These are phyloP conservation scores for Sporothrix pseudoabietina DNA, from an alignment of 2,329 filamentous ascomycete genomes.

Conservation along the genomic window DNA sequence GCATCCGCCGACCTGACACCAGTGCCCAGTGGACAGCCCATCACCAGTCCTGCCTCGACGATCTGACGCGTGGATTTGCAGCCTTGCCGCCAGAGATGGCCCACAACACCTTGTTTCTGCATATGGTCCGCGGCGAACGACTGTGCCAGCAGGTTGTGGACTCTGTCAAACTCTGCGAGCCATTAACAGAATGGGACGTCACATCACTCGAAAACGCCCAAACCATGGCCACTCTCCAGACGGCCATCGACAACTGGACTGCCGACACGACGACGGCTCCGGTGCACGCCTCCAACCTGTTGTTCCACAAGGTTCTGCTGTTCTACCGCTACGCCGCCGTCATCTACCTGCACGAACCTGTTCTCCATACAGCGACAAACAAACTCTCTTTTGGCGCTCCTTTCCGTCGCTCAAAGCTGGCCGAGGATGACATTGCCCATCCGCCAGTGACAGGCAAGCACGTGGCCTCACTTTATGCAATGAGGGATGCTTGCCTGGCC, in stretches of 20 bases:
- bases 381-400: constrained; percentile 24
- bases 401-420: constrained; percentile 9
- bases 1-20: constrained; percentile 2
- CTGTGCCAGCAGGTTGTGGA: constrained; percentile 6
- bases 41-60: constrained; percentile 13
- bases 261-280: background rate
- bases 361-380: constrained; percentile 24
- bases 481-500: constrained; percentile 11
- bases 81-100: background rate
- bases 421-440: constrained; percentile 15
- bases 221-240: background rate
- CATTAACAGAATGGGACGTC: constrained; percentile 2
- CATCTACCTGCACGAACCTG: constrained; percentile 20
- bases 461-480: constrained; percentile 3
- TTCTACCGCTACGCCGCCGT: constrained; percentile 22
- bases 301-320: constrained; percentile 12
- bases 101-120: background rate
- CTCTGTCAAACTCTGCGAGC: background rate
- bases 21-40: constrained; percentile 18
- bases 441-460: constrained; percentile 18
- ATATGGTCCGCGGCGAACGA: constrained; percentile 21
- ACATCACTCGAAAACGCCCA: background rate
- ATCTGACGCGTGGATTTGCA: background rate
- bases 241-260: constrained; percentile 22
- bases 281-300: background rate